Base-by-base conservation (phyloP, 352 stramenopile genomes). In the Phytopythium mirpurense region DNA sequence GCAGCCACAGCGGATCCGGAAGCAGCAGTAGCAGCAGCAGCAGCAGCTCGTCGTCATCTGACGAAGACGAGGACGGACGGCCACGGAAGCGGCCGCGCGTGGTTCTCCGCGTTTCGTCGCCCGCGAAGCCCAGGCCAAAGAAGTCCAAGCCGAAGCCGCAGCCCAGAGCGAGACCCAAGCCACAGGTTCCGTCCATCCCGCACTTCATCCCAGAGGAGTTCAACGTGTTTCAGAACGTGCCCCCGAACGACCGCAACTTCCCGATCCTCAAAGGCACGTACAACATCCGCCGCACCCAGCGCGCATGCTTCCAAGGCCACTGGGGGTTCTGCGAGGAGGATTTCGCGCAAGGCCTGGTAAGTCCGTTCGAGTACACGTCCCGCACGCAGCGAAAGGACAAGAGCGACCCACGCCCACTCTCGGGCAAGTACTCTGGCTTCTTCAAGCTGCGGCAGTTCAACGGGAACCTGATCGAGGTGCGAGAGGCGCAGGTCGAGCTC, bases 391-490 rank as follows among this genome's bases (percentile, higher is more conserved):
- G 76, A 31, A 49, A 67, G 9, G 60, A 59, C 34, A 60, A 70
- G 24, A 55, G 55, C n/a, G 72, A 85, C 36, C 70, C 59, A n/a
- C 72, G 64, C 16, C 79, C 79, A n/a, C 68, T 80, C 29, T 87
- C 73, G 1, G 79, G 79, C 19, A 82, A 78, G 37, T 90, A 90
- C 37, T 71, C 42, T 23, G 79, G 79, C 0, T 88, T 75, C 41
- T 90, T 90, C 45, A 86, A 87, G 59, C 59, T 90, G 50, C 66
- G 77, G 8, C 79, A 90, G 60, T 85, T 83, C 43, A 84, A 78
- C 51, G 79, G 79, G 19, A 70, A 57, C 14, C 59, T 81, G 40
- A 53, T 86, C 18, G 72, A 72, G 41, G 69, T 90, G 44, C 68
- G 69, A 44, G 79, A 90, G 47, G 70, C 81, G 23, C 63, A 81